A percentile compares a stretch with the other conserved stretches of the same genome.
Conservation (phyloP, 2,329 filamentous ascomycete genomes). For the Clonostachys solani region DNA sequence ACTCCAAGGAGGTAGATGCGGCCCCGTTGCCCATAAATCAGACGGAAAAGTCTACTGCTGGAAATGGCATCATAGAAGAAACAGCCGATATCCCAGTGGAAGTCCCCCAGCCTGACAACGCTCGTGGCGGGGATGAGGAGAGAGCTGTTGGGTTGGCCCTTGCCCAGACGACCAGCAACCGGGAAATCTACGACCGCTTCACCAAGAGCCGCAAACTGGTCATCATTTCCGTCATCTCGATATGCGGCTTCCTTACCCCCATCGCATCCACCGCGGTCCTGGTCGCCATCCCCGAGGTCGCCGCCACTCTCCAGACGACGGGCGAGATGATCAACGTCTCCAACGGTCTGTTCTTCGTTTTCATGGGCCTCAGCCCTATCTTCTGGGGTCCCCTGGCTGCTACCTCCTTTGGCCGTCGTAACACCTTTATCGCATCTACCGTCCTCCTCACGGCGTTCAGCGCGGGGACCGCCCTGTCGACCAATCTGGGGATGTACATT, state of each 20-base stretch:
- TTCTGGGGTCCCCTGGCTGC: conserved; percentile 65
- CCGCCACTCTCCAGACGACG: conserved; percentile 8
- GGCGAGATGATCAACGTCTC: conserved; percentile 50
- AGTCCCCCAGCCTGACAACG: too few species aligned
- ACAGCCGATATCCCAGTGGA: too few species aligned
- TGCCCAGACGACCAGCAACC: background rate
- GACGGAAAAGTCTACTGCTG: too few species aligned
- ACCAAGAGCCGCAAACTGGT: conserved; percentile 11
- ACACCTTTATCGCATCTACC: conserved; percentile 18
- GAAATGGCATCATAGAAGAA: too few species aligned
- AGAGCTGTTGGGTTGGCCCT: too few species aligned
- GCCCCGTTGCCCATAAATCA: too few species aligned
- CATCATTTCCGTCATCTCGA: conserved; percentile 13
- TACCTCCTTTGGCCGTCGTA: conserved; percentile 43
- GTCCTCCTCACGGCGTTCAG: conserved; percentile 58
- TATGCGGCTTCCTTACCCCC: conserved; percentile 10
- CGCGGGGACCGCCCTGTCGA: conserved; percentile 61
- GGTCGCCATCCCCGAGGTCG: conserved; percentile 12
- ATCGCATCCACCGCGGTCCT: conserved; percentile 11
- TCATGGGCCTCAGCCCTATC: conserved; percentile 63
- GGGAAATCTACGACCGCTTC: conserved; percentile 12
- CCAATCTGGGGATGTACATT: conserved; percentile 62
- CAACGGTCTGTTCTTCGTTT: conserved; percentile 67
- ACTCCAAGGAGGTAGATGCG: too few species aligned
- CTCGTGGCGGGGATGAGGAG: too few species aligned